These are phyloP conservation scores for Xanthoceras sorbifolium DNA, from an alignment of 345 rosid genomes.

Conservation along the genomic window DNA sequence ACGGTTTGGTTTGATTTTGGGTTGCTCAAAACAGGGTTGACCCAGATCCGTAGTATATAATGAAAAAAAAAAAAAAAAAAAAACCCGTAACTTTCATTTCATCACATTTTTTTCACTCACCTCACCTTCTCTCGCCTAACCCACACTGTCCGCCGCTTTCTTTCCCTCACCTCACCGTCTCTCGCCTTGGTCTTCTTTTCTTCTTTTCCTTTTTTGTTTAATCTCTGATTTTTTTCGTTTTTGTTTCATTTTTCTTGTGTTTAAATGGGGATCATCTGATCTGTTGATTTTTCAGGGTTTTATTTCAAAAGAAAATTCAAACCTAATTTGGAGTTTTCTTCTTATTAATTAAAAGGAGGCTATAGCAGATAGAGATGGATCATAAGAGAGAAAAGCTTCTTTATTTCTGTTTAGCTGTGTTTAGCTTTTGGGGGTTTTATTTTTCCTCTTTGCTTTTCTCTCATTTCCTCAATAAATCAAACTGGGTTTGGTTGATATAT, in stretches of 20 bases:
- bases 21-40: no score
- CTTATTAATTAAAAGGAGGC: background rate
- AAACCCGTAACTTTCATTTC: no score
- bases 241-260: conserved; percentile 18
- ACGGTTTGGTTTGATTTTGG: no score
- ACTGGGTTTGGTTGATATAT: background rate
- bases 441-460: background rate
- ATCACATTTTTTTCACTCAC: no score
- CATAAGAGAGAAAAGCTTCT: background rate
- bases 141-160: no score
- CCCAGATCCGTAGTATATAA: no score
- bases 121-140: no score
- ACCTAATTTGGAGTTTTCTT: conserved; percentile 17
- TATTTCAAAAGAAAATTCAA: background rate
- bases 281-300: conserved; percentile 16
- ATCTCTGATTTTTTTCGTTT: conserved; percentile 33
- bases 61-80: no score
- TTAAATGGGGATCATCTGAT: conserved; percentile 2
- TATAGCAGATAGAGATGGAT: background rate
- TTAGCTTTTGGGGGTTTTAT: background rate
- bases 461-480: background rate
- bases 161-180: no score
- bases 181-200: background rate
- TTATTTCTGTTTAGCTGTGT: background rate
- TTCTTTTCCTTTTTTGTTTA: conserved; percentile 19